These are phyloP conservation scores for Amauroascus verrucosus DNA, from an alignment of 2,329 filamentous ascomycete species.

Conservation along the genomic window DNA sequence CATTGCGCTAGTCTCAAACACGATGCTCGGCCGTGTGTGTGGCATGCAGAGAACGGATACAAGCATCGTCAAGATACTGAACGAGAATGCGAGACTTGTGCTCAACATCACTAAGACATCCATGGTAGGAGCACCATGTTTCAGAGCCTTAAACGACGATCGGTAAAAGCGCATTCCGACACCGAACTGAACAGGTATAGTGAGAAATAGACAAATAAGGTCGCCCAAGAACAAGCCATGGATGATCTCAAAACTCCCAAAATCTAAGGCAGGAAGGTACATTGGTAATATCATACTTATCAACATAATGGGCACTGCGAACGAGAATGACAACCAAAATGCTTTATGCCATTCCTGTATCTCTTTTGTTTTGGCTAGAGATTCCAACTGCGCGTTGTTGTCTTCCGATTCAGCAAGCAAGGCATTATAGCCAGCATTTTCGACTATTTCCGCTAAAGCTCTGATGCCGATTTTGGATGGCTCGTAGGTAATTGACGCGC, in stretches of 20 bases:
- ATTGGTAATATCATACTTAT: conserved; percentile 93
- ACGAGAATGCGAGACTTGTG: conserved; percentile 92
- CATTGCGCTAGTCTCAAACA: conserved; percentile 98
- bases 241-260: conserved; percentile 56
- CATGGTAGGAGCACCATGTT: conserved; percentile 90
- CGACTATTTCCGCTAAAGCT: conserved; percentile 68
- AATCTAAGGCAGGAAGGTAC: conserved; percentile 64
- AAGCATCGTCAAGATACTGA: conserved; percentile 77
- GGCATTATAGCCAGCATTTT: conserved; percentile 76
- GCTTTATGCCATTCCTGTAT: conserved; percentile 85
- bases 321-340: conserved; percentile 65
- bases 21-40: conserved; percentile 70
- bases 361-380: conserved; percentile 88
- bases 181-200: conserved; percentile 90
- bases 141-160: conserved; percentile 86
- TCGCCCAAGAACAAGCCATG: conserved; percentile 82
- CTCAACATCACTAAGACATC: conserved; percentile 90
- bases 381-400: conserved; percentile 93
- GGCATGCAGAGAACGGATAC: conserved; percentile 67
- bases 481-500: conserved; percentile 63
- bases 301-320: conserved; percentile 82
- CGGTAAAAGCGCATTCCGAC: conserved; percentile 90
- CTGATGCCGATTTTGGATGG: conserved; percentile 66
- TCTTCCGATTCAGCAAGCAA: conserved; percentile 84
- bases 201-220: conserved; percentile 69